These are phyloP conservation scores for Lablab purpureus DNA, from an alignment of 306 rosid species.

Conservation along the genomic window DNA sequence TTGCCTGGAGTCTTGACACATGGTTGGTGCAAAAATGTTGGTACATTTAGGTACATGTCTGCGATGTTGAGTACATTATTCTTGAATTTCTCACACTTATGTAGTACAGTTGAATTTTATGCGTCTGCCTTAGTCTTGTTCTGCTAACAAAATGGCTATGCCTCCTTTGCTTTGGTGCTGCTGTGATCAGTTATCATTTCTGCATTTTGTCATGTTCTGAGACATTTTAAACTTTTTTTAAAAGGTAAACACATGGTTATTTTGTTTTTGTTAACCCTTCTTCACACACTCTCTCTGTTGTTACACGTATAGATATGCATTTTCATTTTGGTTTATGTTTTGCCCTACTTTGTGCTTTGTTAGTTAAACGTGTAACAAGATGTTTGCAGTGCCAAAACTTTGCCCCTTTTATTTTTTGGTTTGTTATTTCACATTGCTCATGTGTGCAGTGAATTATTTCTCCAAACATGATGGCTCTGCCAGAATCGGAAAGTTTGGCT, in stretches of 20 bases:
- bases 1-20: constrained; percentile 32
- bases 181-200: not conserved
- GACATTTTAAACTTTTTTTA: not conserved
- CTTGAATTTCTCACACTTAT: constrained; percentile 37
- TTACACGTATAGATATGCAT: not conserved
- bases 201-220: not conserved
- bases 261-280: not conserved
- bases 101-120: constrained; percentile 26
- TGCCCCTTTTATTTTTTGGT: not conserved
- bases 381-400: not conserved
- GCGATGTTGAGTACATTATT: constrained; percentile 31
- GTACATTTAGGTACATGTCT: constrained; percentile 47
- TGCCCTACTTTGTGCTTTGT: not conserved
- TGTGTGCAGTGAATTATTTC: not conserved
- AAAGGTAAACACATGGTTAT: too few species aligned
- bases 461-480: not conserved
- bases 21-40: constrained; percentile 38
- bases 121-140: not conserved
- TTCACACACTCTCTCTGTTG: not conserved
- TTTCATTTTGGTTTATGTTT: not conserved
- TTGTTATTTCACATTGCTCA: not conserved
- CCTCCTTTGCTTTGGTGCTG: not conserved
- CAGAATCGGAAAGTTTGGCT: not conserved
- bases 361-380: not conserved
- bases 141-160: not conserved